phyloP scores from a whole-genome alignment of 2,329 filamentous ascomycete genomes.

The Fusarium papillatum region DNA sequence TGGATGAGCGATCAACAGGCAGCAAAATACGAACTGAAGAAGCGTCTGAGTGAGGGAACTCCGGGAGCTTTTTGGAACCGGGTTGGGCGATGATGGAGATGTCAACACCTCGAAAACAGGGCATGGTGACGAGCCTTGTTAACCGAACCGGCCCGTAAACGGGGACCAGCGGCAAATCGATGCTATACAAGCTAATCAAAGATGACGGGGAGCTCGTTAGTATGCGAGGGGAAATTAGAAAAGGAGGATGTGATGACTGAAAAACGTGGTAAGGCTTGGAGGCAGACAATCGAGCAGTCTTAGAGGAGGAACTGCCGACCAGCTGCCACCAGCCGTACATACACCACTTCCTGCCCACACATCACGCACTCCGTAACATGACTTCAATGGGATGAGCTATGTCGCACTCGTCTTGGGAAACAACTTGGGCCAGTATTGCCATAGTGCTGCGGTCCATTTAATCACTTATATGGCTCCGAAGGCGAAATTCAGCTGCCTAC shows the following conservation, averaged over 20 bases:
- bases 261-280: not conserved
- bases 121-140: slow-evolving; percentile 54
- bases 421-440: not conserved
- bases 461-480: not conserved
- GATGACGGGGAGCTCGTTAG: not conserved
- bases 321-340: slow-evolving; percentile 25
- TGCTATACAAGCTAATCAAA: not conserved
- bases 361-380: not conserved
- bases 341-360: not conserved
- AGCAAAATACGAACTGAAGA: slow-evolving; percentile 56
- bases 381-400: not conserved
- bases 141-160: not conserved
- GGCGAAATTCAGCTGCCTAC: not conserved
- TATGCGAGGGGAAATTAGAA: not conserved
- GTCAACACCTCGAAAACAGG: slow-evolving; percentile 62
- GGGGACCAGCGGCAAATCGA: not conserved
- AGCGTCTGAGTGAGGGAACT: slow-evolving; percentile 68
- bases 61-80: slow-evolving; percentile 56
- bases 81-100: slow-evolving; percentile 57
- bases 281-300: not conserved
- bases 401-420: not conserved
- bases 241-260: not conserved
- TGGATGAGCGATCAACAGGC: slow-evolving; percentile 25
- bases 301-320: slow-evolving; percentile 7
- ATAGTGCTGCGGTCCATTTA: not conserved